Evolutionary conservation across 176 grass and related monocot genomes (phyloP).

Genomic region (Eleusine indica): DNA sequence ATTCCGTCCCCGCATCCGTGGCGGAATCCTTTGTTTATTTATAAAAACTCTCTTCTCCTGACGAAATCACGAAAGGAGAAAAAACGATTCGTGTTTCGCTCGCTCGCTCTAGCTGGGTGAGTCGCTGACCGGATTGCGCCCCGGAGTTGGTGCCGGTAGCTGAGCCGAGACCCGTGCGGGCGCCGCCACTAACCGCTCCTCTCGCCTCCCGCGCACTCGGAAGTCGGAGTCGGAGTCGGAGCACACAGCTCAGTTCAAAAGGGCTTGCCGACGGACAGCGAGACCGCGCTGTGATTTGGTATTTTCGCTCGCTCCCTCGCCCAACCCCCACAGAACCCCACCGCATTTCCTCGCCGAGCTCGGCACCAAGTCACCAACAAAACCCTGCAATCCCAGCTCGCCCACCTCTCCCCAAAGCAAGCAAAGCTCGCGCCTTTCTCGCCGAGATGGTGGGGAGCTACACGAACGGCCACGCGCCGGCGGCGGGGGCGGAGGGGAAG

Average conservation of each 20-base stretch:
- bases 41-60: too few species aligned
- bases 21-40: too few species aligned
- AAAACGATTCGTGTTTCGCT: not conserved
- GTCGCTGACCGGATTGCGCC: not conserved
- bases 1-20: not conserved
- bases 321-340: constrained; percentile 32
- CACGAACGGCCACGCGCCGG: constrained; percentile 30
- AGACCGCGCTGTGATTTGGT: constrained; percentile 30
- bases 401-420: too few species aligned
- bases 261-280: constrained; percentile 18
- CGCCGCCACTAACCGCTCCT: constrained; percentile 33
- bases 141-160: constrained; percentile 45
- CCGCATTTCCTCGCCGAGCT: constrained; percentile 31
- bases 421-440: not conserved
- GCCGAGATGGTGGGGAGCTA: constrained; percentile 54
- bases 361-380: not conserved
- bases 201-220: not conserved
- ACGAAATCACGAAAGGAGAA: not conserved
- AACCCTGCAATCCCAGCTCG: not conserved
- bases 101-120: not conserved
- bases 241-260: constrained; percentile 23
- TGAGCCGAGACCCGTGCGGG: constrained; percentile 17
- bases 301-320: constrained; percentile 8
- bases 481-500: constrained; percentile 57
- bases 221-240: not conserved